Percentiles rank a stretch among this genome's conserved stretches.
Conservation (phyloP, 192 early-diverging fungal genomes). For the Rhizophlyctis rosea region DNA sequence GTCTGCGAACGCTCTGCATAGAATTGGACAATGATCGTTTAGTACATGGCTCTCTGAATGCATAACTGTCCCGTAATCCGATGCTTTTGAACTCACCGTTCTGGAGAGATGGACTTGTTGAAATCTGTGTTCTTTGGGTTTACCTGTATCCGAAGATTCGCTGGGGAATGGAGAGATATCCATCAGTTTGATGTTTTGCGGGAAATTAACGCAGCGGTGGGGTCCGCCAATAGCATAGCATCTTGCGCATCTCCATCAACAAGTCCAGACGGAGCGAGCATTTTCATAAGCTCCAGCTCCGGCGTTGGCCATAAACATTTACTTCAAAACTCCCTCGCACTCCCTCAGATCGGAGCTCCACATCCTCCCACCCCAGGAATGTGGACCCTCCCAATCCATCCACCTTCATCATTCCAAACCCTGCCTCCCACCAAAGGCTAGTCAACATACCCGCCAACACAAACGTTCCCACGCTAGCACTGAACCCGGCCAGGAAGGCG, state of each 20-base stretch:
- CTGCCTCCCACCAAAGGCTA: neutral
- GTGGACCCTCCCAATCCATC: neutral
- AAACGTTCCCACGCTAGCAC: slow-evolving; percentile 86
- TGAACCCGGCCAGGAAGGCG: slow-evolving; percentile 94
- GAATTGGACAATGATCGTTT: neutral
- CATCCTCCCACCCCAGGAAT: slow-evolving; percentile 1
- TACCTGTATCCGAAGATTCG: slow-evolving; percentile 90
- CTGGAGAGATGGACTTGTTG: slow-evolving; percentile 66
- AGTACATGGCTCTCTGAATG: slow-evolving; percentile 11
- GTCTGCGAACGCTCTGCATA: slow-evolving; percentile 88
- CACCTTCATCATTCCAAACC: neutral
- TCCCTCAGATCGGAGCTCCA: neutral
- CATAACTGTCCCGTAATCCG: too few species aligned
- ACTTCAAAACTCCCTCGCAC: neutral
- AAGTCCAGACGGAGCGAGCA: too few species aligned
- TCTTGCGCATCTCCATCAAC: too few species aligned
- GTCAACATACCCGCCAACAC: slow-evolving; percentile 75
- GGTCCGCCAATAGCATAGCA: too few species aligned
- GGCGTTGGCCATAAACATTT: slow-evolving; percentile 2
- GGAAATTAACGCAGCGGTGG: neutral
- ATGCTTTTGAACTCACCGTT: too few species aligned
- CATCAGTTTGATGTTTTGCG: neutral
- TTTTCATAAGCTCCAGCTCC: too few species aligned
- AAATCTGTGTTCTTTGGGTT: slow-evolving; percentile 80
- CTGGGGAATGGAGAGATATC: slow-evolving; percentile 38